Evolutionary conservation across 345 rosid species (phyloP).

Genomic region (Boechera stricta): DNA sequence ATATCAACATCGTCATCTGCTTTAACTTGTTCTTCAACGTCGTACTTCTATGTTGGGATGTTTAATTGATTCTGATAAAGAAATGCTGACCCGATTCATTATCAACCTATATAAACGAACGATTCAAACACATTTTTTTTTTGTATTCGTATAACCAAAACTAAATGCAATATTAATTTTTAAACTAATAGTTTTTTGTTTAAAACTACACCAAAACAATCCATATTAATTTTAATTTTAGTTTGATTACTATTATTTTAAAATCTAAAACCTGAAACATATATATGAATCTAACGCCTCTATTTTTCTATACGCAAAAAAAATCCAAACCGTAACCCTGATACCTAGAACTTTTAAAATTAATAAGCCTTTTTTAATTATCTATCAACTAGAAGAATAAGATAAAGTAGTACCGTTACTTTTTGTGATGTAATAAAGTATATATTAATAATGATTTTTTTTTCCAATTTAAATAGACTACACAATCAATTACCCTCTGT

Average conservation of each 20-base stretch:
- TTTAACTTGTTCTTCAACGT: neutral
- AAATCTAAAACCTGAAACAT: neutral
- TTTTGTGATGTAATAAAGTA: neutral
- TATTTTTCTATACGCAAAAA: neutral
- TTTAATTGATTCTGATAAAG: neutral
- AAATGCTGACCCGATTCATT: neutral
- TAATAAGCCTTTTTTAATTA: neutral
- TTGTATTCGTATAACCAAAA: neutral
- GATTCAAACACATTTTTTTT: neutral
- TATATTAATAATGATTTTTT: neutral
- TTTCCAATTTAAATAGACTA: constrained; percentile 7
- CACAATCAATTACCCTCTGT: neutral
- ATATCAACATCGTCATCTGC: neutral
- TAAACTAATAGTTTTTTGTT: neutral
- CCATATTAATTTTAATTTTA: neutral
- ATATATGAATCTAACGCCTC: neutral
- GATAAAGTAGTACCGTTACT: neutral
- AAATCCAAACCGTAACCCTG: neutral
- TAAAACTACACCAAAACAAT: neutral
- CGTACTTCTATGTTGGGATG: neutral
- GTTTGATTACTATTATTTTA: neutral
- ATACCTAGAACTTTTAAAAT: too few species aligned
- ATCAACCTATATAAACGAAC: neutral
- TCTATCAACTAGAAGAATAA: neutral
- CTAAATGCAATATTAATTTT: neutral